Evolutionary conservation across 2,329 filamentous ascomycete genomes (phyloP).

Genomic region (Lasiodiplodia sp.): DNA sequence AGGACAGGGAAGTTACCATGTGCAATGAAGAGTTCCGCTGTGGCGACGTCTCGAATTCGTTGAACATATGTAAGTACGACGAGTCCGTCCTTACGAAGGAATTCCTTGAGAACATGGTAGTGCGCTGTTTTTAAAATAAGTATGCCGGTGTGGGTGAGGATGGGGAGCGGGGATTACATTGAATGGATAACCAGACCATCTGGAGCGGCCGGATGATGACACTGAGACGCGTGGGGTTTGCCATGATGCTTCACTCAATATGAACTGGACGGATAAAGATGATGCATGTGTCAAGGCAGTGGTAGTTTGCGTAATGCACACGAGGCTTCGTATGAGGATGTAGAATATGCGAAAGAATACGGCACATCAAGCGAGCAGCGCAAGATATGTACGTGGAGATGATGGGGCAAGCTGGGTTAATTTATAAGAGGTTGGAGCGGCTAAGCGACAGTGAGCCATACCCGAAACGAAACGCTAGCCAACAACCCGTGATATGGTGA

Average conservation of each 20-base stretch:
- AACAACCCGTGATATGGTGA: neutral
- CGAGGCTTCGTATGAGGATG: neutral
- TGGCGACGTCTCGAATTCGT: neutral
- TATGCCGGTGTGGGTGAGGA: neutral
- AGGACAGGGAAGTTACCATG: neutral
- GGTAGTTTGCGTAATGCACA: neutral
- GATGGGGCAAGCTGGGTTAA: neutral
- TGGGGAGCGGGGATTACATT: neutral
- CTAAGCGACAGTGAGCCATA: neutral
- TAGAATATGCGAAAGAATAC: neutral
- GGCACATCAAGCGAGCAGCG: neutral
- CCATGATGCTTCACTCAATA: neutral
- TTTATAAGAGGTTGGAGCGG: neutral
- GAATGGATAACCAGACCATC: neutral
- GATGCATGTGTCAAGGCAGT: neutral
- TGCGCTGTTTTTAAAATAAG: neutral
- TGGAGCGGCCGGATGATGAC: neutral
- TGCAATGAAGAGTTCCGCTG: neutral
- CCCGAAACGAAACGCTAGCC: neutral
- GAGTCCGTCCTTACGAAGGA: neutral
- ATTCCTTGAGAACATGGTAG: neutral
- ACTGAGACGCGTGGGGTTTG: neutral
- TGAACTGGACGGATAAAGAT: neutral
- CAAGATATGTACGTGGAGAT: neutral
- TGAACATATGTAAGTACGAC: neutral